Evolutionary conservation across 768 basidiomycete genomes (phyloP).

Genomic region (Agrocybe chaxingu): DNA sequence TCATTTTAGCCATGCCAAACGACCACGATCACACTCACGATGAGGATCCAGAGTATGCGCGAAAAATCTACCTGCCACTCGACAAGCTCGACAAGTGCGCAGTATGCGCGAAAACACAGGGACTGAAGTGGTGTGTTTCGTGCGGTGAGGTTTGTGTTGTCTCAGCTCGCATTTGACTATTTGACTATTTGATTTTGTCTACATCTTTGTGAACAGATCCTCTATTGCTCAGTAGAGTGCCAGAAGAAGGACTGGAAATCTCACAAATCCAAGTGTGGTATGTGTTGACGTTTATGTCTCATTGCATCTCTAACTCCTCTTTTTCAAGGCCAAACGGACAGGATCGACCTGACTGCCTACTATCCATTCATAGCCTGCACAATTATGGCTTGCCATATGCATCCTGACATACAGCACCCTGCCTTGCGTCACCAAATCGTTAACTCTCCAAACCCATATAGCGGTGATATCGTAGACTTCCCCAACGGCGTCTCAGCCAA

Average conservation of each 20-base stretch:
- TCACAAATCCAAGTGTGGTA: conserved; percentile 9
- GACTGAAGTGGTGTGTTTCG: conserved; percentile 9
- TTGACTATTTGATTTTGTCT: conserved; percentile 4
- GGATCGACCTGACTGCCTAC: conserved; percentile 28
- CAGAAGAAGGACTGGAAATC: conserved; percentile 9
- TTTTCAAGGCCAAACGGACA: conserved; percentile 29
- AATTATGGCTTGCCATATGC: conserved; percentile 16
- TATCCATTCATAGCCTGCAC: conserved; percentile 30
- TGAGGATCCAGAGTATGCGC: background rate
- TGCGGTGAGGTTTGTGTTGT: conserved; percentile 25
- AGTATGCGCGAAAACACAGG: conserved; percentile 1
- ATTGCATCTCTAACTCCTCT: background rate
- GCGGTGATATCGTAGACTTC: conserved; percentile 11
- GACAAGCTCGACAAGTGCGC: conserved; percentile 9
- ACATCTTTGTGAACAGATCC: background rate
- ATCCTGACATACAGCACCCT: conserved; percentile 18
- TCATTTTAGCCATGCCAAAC: no score
- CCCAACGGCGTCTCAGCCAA: conserved; percentile 24
- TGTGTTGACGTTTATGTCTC: background rate
- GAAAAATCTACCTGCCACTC: conserved; percentile 8
- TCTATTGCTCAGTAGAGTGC: conserved; percentile 19
- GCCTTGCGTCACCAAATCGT: conserved; percentile 26
- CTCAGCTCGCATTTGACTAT: conserved; percentile 11
- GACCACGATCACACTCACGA: no score
- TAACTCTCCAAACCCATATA: conserved; percentile 21